Evolutionary conservation across 805 yeast genomes (phyloP).

Genomic region (Suhomyces sp.): DNA sequence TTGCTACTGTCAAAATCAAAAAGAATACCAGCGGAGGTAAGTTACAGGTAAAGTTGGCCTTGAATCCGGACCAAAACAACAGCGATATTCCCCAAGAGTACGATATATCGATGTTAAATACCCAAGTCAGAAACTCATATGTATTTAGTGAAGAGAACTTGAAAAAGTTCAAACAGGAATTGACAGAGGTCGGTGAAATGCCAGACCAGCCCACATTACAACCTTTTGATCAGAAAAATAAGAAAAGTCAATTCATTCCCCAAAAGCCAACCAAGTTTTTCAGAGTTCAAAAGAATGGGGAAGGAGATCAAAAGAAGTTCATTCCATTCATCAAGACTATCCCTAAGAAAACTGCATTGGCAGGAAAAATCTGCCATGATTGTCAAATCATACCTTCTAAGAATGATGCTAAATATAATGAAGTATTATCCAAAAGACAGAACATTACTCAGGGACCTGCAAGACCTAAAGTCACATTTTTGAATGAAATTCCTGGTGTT

Average conservation of each 20-base stretch:
- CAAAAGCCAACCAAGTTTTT: constrained; percentile 19
- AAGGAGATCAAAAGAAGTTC: constrained; percentile 33
- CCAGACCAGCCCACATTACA: constrained; percentile 51
- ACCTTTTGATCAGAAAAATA: constrained; percentile 25
- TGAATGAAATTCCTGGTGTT: constrained; percentile 82
- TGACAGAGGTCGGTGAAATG: constrained; percentile 49
- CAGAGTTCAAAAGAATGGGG: constrained; percentile 31
- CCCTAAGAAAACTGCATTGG: constrained; percentile 80
- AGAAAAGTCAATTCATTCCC: constrained; percentile 7
- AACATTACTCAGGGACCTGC: constrained; percentile 49
- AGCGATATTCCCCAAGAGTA: constrained; percentile 72
- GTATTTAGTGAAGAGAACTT: constrained; percentile 86
- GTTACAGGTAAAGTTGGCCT: constrained; percentile 53
- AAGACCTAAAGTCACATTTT: constrained; percentile 63
- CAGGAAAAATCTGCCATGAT: constrained; percentile 89
- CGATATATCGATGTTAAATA: constrained; percentile 73
- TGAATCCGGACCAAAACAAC: constrained; percentile 45
- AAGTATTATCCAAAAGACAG: constrained; percentile 53
- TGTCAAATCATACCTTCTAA: constrained; percentile 83
- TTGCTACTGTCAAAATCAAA: constrained; percentile 77
- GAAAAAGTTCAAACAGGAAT: constrained; percentile 49
- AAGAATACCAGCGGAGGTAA: constrained; percentile 37
- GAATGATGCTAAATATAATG: constrained; percentile 64
- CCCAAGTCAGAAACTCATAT: constrained; percentile 78
- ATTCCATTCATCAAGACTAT: constrained; percentile 85